Evolutionary conservation across 805 yeast species (phyloP).

Genomic region (Suhomyces emberorum): DNA sequence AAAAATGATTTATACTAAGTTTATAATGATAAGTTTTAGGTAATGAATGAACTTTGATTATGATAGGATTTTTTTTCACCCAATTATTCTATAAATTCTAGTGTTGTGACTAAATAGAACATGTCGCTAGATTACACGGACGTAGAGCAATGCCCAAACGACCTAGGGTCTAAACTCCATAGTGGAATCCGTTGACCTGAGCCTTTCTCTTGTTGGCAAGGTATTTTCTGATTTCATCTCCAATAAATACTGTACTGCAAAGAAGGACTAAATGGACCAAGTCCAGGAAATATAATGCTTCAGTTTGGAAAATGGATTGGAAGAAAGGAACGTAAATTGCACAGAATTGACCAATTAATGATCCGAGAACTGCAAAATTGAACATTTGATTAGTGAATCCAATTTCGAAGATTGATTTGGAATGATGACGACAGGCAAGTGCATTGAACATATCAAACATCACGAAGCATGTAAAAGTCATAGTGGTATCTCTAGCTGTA

Average conservation of each 20-base stretch:
- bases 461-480: constrained; percentile 98
- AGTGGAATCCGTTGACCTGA: constrained; percentile 13
- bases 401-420: constrained; percentile 77
- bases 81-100: too few species aligned
- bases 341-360: constrained; percentile 84
- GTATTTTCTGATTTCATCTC: constrained; percentile 77
- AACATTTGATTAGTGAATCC: constrained; percentile 88
- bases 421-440: constrained; percentile 82
- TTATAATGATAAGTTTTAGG: too few species aligned
- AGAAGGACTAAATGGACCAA: constrained; percentile 57
- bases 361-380: constrained; percentile 86
- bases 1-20: too few species aligned
- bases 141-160: not conserved
- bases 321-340: constrained; percentile 93
- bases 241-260: constrained; percentile 79
- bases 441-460: constrained; percentile 97
- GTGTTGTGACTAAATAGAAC: too few species aligned
- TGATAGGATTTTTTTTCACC: too few species aligned
- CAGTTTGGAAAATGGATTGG: constrained; percentile 92
- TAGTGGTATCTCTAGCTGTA: constrained; percentile 94
- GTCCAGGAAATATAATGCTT: constrained; percentile 74
- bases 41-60: too few species aligned
- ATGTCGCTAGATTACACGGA: not conserved
- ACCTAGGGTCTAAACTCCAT: constrained; percentile 20
- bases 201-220: constrained; percentile 21